Percentiles rank a stretch among this genome's conserved stretches.
Evolutionary conservation across 768 basidiomycete species (phyloP).

Genomic region (Suillus fuscotomentosus): DNA sequence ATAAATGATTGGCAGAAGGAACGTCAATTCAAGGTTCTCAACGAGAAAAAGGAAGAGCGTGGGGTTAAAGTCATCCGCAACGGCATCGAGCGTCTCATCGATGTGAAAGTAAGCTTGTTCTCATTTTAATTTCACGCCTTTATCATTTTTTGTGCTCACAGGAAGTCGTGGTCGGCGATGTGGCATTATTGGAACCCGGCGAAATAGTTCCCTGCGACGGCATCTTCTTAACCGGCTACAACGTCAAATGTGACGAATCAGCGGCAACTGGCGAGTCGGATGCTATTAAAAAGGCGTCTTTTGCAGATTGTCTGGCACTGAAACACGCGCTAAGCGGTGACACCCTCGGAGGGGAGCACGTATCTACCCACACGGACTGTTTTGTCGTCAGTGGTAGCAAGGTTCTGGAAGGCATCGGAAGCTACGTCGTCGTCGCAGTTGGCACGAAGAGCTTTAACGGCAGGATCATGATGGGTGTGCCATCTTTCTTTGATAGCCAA

Average conservation of each 20-base stretch:
- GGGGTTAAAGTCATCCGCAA: constrained; percentile 80
- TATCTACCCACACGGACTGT: constrained; percentile 72
- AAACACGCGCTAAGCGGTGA: constrained; percentile 31
- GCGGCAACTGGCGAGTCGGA: constrained; percentile 97
- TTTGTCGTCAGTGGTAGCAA: constrained; percentile 91
- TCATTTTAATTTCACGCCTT: neutral
- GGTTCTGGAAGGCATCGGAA: constrained; percentile 91
- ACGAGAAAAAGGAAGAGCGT: constrained; percentile 95
- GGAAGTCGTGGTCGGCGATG: constrained; percentile 93
- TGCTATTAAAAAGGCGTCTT: constrained; percentile 85
- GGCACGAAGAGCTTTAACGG: constrained; percentile 95
- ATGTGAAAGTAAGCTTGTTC: constrained; percentile 61
- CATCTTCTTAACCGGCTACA: constrained; percentile 88
- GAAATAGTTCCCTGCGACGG: constrained; percentile 97
- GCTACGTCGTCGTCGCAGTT: constrained; percentile 90
- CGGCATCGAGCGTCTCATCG: constrained; percentile 68
- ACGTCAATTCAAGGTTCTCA: constrained; percentile 88
- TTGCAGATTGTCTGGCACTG: constrained; percentile 66
- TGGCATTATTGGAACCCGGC: constrained; percentile 90
- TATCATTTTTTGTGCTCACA: constrained; percentile 30
- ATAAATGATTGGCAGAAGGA: constrained; percentile 99
- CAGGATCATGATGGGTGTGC: constrained; percentile 93
- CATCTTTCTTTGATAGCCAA: neutral
- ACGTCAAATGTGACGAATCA: constrained; percentile 93
- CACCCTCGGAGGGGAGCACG: constrained; percentile 21